Conservation (phyloP, 768 basidiomycete species). For the Kwoniella mangroviensis region DNA sequence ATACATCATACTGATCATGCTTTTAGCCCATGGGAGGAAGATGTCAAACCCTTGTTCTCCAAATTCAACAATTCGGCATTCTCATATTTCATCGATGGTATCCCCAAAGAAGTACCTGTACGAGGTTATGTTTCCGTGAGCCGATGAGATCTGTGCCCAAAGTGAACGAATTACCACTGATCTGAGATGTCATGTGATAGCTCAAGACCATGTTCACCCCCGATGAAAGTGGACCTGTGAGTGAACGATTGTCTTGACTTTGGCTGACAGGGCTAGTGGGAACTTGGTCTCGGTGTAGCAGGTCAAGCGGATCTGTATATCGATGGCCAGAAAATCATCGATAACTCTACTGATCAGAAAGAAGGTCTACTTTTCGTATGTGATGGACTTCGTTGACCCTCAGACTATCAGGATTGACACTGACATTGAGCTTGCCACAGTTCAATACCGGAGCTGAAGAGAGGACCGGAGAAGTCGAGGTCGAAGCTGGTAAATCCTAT, state of each 20-base stretch:
- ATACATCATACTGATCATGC: background rate
- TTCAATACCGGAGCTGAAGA: slow-evolving; percentile 42
- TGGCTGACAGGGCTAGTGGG: slow-evolving; percentile 53
- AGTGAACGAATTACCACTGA: background rate
- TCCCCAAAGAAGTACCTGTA: slow-evolving; percentile 40
- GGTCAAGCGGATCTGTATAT: slow-evolving; percentile 45
- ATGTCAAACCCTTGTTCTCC: slow-evolving; percentile 17
- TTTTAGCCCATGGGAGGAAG: slow-evolving; percentile 13
- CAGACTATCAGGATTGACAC: background rate
- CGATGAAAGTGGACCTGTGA: slow-evolving; percentile 40
- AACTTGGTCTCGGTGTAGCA: slow-evolving; percentile 38
- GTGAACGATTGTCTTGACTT: background rate
- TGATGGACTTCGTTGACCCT: background rate
- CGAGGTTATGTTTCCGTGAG: slow-evolving; percentile 40
- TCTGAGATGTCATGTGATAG: background rate
- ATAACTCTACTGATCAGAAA: slow-evolving; percentile 47
- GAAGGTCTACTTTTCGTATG: slow-evolving; percentile 37
- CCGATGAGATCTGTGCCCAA: background rate
- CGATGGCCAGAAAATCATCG: slow-evolving; percentile 44
- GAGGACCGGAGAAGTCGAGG: slow-evolving; percentile 25
- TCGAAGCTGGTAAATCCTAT: slow-evolving; percentile 34
- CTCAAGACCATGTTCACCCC: slow-evolving; percentile 42
- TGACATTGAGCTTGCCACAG: slow-evolving; percentile 10
- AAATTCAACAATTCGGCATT: slow-evolving; percentile 30
- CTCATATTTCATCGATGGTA: slow-evolving; percentile 40